These are phyloP conservation scores for Claviceps fusiformis DNA, from an alignment of 2,329 filamentous ascomycete genomes.

Conservation along the genomic window DNA sequence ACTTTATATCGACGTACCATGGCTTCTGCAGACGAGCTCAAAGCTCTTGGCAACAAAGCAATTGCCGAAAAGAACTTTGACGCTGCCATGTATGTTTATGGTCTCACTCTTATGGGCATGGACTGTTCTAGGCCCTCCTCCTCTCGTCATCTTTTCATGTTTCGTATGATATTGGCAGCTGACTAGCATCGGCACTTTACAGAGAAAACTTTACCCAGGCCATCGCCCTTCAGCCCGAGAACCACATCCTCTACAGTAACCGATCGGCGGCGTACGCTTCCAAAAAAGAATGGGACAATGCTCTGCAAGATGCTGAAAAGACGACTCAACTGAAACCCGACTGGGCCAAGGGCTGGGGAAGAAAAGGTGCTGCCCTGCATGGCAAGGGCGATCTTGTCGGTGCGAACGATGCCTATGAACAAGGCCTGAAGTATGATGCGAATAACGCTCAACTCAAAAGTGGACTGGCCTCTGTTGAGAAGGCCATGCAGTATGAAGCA, in stretches of 20 bases:
- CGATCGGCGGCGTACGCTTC: constrained; percentile 80
- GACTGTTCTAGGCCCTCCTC: background rate
- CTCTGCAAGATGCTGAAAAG: constrained; percentile 82
- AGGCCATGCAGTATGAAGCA: constrained; percentile 59
- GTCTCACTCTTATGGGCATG: constrained; percentile 13
- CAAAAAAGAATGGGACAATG: constrained; percentile 74
- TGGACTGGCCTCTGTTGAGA: constrained; percentile 70
- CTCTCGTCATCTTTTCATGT: background rate
- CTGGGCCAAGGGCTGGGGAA: constrained; percentile 93
- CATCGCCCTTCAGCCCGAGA: constrained; percentile 72
- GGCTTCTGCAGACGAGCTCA: constrained; percentile 64
- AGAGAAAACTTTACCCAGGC: constrained; percentile 93
- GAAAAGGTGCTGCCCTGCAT: constrained; percentile 84
- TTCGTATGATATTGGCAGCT: background rate
- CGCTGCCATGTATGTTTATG: constrained; percentile 66
- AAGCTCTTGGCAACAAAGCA: constrained; percentile 96
- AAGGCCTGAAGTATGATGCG: constrained; percentile 86
- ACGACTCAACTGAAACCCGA: constrained; percentile 91
- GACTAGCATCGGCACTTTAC: background rate
- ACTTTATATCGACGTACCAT: constrained; percentile 20
- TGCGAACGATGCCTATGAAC: constrained; percentile 80
- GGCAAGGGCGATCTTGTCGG: constrained; percentile 74
- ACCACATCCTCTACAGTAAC: constrained; percentile 98
- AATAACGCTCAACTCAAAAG: constrained; percentile 87
- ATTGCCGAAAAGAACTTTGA: constrained; percentile 96